Evolutionary conservation across 2,329 filamentous ascomycete species (phyloP), one percentile per base, ranked within the genome.

Genomic region (Fusarium nurragi): DNA sequence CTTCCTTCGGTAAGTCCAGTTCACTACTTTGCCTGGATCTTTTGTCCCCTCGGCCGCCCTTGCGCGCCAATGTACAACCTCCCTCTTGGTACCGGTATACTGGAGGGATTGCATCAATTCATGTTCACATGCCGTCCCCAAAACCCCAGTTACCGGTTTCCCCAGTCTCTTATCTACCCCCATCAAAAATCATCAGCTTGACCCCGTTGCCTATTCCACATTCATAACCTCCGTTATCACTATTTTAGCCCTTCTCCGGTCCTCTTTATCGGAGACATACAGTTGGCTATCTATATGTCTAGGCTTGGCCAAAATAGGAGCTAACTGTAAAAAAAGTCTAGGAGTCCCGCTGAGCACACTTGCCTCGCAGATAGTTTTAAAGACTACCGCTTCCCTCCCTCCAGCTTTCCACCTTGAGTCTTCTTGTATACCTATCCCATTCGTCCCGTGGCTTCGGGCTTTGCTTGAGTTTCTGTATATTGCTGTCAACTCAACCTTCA

Each of bases 131-230:
- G 39, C 43, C 30, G 25, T 40, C 47, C 46, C 41, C 48, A 22
- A 48, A 52, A 58, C 36, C 63, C 63, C 54, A 60, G 59, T 45
- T 51, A 36, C 50, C 34, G n/a, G 40, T 49, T 48, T 56, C 65
- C 54, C 55, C 61, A 51, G 46, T 51, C 48, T 67, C 59, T 63
- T 63, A 67, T 67, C 58, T 68, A n/a, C 36, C 47, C 53, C 68
- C 65, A 49, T 62, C 49, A 70, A 43, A 60, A 55, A 34, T 32
- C 43, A 46, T 44, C 59, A 45, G 51, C 52, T 60, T 52, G 47
- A 62, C 64, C 63, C 45, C 63, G 44, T 64, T 52, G 40, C 39
- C 53, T 59, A 66, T 65, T 60, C 60, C 67, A 62, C 55, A 67
- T 41, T 48, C 57, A 47, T 58, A 64, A 58, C 58, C 47, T 61